A percentile compares a stretch with the other conserved stretches of the same genome.
These are phyloP conservation scores for Debaryomyces tyrocola DNA, from an alignment of 805 yeast genomes.

Conservation along the genomic window DNA sequence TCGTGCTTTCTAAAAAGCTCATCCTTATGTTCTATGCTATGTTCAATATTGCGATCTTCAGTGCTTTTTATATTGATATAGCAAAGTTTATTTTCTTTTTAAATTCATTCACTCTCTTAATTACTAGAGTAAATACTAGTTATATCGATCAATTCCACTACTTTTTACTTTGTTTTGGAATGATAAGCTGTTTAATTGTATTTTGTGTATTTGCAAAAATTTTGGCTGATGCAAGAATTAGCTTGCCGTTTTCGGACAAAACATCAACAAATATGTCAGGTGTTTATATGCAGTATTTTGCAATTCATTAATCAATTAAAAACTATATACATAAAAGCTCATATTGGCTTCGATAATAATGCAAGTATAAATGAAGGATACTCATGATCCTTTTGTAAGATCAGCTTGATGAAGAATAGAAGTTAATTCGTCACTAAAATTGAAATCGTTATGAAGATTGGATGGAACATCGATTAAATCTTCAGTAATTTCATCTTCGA, in stretches of 20 bases:
- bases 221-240: slow-evolving; percentile 5
- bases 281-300: background rate
- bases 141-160: background rate
- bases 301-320: background rate
- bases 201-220: background rate
- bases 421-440: slow-evolving; percentile 23
- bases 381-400: background rate
- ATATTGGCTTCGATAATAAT: background rate
- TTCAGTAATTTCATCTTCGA: slow-evolving; percentile 17
- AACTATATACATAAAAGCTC: background rate
- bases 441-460: slow-evolving; percentile 7
- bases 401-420: slow-evolving; percentile 13
- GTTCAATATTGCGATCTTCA: too few species aligned
- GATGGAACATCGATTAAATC: slow-evolving; percentile 16
- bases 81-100: too few species aligned
- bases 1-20: slow-evolving; percentile 12
- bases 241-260: slow-evolving; percentile 7
- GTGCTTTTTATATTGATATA: too few species aligned
- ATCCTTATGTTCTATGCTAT: background rate
- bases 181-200: background rate
- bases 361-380: background rate
- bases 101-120: too few species aligned
- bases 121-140: too few species aligned
- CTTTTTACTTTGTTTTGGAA: background rate
- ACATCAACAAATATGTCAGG: slow-evolving; percentile 2